These are phyloP conservation scores for Colletotrichum destructivum DNA, from an alignment of 2,329 filamentous ascomycete species.

Conservation along the genomic window DNA sequence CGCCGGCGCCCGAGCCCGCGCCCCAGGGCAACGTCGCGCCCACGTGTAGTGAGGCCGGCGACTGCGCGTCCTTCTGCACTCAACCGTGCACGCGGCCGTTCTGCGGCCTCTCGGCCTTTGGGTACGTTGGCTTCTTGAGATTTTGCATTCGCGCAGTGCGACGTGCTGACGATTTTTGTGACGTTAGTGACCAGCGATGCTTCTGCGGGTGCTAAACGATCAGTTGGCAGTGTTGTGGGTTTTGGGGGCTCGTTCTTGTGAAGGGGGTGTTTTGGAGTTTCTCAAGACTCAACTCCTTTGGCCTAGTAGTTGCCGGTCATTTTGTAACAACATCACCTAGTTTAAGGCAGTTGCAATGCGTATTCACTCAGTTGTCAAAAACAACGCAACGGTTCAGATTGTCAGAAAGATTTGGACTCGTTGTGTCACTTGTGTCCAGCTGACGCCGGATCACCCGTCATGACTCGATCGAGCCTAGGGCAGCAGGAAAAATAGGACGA, in stretches of 20 bases:
- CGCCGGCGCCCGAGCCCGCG: slow-evolving; percentile 14
- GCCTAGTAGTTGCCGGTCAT: neutral
- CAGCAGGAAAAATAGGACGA: no score
- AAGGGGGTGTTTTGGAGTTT: no score
- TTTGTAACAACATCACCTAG: neutral
- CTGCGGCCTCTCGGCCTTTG: slow-evolving; percentile 25
- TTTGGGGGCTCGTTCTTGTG: no score
- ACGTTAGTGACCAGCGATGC: slow-evolving; percentile 14
- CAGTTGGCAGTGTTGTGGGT: no score
- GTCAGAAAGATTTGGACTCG: no score
- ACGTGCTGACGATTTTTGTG: neutral
- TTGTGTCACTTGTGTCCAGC: no score
- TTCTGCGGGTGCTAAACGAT: slow-evolving; percentile 4
- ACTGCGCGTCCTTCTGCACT: slow-evolving; percentile 21
- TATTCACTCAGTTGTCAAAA: no score
- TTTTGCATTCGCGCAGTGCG: neutral
- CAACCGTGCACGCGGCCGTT: slow-evolving; percentile 8
- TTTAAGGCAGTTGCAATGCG: no score
- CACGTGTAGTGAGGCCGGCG: slow-evolving; percentile 5
- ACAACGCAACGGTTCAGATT: neutral
- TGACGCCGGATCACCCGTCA: no score
- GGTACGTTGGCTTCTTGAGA: neutral
- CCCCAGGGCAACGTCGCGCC: slow-evolving; percentile 12
- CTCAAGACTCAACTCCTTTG: neutral
- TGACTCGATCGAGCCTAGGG: no score